Base-by-base conservation (phyloP, 257 asterid species). In the Pogostemon cablin region DNA sequence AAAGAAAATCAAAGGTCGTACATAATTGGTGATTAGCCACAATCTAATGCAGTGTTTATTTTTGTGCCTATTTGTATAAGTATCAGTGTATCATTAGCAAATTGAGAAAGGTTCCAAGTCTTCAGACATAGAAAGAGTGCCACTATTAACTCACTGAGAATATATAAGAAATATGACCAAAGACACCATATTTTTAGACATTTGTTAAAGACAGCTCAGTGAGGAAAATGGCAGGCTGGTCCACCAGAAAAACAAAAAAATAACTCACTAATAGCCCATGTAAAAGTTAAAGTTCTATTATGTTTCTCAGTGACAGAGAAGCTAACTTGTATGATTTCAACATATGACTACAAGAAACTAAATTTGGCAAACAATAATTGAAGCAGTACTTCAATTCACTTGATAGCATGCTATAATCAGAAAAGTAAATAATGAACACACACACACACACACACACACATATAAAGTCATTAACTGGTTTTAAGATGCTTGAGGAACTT, bases 51-150 rank as follows among this genome's bases (percentile, higher is more conserved):
- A 6, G 44, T 62, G 48, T 42, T 2, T 37, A 53, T 50, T 62
- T 61, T 72, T 63, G 44, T 50, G 62, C 53, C 35, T 72, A 6
- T 32, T 62, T 20, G 17, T 64, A 6, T 4, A 43, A 43, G 32
- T 40, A 68, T 20, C 63, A 62, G 39, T 41, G 57, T 44, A 42
- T 32, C 70, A 68, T 82, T 58, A 74, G 80, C 71, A 62, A 83
- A 77, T 34, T 59, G 77, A 53, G 68, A 43, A 65, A 8, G 47
- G 6, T 64, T 69, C 54, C 9, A 55, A 52, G 25, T 52, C 9
- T 52, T 52, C 57, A 12, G 9, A 20, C 17, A 56, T 47, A 37
- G 65, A 47, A 65, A 20, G 34, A 41, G 60, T 55, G 70, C 44
- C 71, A 52, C n/a, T 46, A 56, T 63, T 60, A 68, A 72, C 57